Evolutionary conservation across 345 rosid species (phyloP).

Genomic region (Viola odorata): DNA sequence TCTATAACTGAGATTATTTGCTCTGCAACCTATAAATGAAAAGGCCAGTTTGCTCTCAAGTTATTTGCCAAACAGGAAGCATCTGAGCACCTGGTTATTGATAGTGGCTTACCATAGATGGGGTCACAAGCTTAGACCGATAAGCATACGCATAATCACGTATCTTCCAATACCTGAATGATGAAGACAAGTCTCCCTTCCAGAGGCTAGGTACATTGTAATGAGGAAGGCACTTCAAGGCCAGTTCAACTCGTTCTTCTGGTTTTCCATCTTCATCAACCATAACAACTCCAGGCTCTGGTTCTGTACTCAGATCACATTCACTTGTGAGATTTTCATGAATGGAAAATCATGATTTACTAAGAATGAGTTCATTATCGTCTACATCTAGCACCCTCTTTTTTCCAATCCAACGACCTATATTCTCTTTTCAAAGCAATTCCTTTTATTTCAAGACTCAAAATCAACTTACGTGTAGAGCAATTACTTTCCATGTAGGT

Average conservation of each 20-base stretch:
- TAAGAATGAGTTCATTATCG: neutral
- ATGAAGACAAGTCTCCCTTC: conserved; percentile 22
- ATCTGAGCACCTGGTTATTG: neutral
- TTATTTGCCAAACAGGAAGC: neutral
- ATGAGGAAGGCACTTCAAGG: conserved; percentile 65
- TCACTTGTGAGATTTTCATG: neutral
- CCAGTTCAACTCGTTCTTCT: conserved; percentile 52
- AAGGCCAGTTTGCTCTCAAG: conserved; percentile 2
- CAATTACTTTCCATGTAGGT: too few species aligned
- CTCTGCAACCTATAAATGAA: conserved; percentile 57
- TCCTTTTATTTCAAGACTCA: too few species aligned
- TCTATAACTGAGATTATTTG: conserved; percentile 45
- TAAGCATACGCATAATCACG: conserved; percentile 82
- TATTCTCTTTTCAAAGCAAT: too few species aligned
- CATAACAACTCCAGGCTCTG: conserved; percentile 42
- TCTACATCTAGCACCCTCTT: neutral
- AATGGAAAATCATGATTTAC: neutral
- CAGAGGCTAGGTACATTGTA: conserved; percentile 49
- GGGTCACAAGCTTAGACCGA: conserved; percentile 65
- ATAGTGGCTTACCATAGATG: conserved; percentile 46
- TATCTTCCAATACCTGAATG: conserved; percentile 80
- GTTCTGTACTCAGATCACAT: conserved; percentile 36
- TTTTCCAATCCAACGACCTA: neutral
- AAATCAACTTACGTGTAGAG: too few species aligned
- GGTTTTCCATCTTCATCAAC: conserved; percentile 62